These are phyloP conservation scores for Pseudogymnoascus sp. DNA, from an alignment of 2,329 filamentous ascomycete species.

Conservation along the genomic window DNA sequence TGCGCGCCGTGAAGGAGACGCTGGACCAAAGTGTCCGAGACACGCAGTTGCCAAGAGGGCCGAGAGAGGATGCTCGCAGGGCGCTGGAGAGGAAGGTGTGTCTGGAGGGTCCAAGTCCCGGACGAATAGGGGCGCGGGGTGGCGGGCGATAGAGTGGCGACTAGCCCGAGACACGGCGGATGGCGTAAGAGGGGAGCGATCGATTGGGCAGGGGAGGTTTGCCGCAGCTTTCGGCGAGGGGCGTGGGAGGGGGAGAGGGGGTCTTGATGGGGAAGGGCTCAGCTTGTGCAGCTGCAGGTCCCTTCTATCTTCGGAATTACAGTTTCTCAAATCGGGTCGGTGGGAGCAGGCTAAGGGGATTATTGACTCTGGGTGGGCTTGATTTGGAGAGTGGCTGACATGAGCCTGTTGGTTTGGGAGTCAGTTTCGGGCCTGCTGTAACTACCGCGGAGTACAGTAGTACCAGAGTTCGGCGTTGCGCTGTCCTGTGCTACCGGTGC, in stretches of 20 bases:
- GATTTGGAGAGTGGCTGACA: not conserved
- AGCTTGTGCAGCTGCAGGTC: not conserved
- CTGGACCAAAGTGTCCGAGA: not conserved
- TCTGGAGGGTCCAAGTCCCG: constrained; percentile 2
- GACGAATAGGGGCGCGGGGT: constrained; percentile 2
- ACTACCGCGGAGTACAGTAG: not conserved
- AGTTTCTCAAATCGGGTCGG: constrained; percentile 1
- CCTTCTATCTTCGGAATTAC: not conserved
- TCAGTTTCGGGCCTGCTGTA: not conserved
- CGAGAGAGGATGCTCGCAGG: not conserved
- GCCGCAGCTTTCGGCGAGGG: not conserved
- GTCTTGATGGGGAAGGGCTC: constrained; percentile 1
- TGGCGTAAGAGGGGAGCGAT: not conserved
- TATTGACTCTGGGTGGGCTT: constrained; percentile 5
- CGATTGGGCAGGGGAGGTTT: constrained; percentile 4
- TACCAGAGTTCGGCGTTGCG: not conserved
- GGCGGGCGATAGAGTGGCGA: not conserved
- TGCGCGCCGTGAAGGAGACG: not conserved
- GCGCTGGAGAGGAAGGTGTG: not conserved
- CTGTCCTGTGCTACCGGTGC: not conserved
- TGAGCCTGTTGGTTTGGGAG: not conserved
- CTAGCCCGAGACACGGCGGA: constrained; percentile 2
- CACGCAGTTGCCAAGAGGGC: not conserved
- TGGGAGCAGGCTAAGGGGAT: not conserved
- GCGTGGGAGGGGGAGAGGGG: constrained; percentile 1